Evolutionary conservation across 2,329 filamentous ascomycete species (phyloP).

Genomic region (Xylariaceae sp.): DNA sequence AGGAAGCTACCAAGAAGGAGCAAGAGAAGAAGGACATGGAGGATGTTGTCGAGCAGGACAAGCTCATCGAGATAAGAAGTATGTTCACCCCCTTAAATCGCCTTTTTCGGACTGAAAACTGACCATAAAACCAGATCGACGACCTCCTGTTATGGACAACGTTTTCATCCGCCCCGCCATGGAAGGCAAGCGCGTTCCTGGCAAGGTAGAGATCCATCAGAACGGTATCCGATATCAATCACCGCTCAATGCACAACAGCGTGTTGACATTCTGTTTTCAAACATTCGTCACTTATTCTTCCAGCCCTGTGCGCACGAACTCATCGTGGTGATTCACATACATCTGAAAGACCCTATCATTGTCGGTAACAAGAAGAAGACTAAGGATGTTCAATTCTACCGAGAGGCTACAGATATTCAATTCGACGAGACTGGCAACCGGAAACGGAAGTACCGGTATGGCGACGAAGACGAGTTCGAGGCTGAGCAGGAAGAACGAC

Average conservation of each 20-base stretch:
- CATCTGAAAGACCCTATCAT: conserved; percentile 98
- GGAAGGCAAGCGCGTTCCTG: conserved; percentile 94
- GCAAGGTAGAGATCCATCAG: conserved; percentile 95
- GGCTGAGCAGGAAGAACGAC: conserved; percentile 93
- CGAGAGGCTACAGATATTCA: conserved; percentile 97
- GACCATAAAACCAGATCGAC: conserved; percentile 64
- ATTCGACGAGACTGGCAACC: conserved; percentile 97
- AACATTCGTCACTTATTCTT: conserved; percentile 99
- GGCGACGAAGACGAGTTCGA: conserved; percentile 99
- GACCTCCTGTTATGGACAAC: conserved; percentile 84
- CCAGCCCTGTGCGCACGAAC: conserved; percentile 91
- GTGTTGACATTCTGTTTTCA: conserved; percentile 92
- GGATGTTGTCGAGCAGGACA: conserved; percentile 97
- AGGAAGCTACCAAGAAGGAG: conserved; percentile 84
- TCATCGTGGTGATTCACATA: conserved; percentile 97
- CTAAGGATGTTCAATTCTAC: conserved; percentile 97
- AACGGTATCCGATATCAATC: conserved; percentile 97
- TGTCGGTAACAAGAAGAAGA: conserved; percentile 96
- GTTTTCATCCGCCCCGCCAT: conserved; percentile 93
- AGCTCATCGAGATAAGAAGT: conserved; percentile 91
- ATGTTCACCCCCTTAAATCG: conserved; percentile 34
- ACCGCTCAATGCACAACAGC: conserved; percentile 71
- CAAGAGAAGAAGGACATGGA: conserved; percentile 99
- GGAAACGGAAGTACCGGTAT: conserved; percentile 95
- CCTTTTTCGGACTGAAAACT: conserved; percentile 28